Base-by-base conservation (phyloP, 768 basidiomycete genomes). In the Leucocoprinus sp. region DNA sequence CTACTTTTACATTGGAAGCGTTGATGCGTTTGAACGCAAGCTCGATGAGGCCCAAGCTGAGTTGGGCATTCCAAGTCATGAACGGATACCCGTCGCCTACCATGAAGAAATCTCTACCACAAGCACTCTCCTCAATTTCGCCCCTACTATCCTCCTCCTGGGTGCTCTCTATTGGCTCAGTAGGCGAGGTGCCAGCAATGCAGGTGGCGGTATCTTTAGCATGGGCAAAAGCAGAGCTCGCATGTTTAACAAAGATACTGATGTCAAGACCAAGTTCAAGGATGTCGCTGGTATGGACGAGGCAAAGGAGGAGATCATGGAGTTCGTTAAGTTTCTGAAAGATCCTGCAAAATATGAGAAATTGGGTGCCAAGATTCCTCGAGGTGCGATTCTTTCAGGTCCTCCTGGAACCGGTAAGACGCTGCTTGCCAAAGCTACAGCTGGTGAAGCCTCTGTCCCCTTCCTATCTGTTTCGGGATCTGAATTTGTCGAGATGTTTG, bases 201-300 rank as follows among this genome's bases (percentile, higher is more conserved):
- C 81, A 12, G 76, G 82, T 2, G 89, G 93, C 19, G 93, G 95
- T 29, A 93, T 98, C 39, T 98, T 99, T 69, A 93, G 76, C 60
- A 93, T 99, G 29, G 96, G 95, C 44, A 98, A 98, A 71, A 93
- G 90, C 58, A 79, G 75, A 50, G 96, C 96, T 11, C 90, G 82
- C 65, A 69, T 96, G 59, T 98, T 97, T 69, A 97, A 98, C 71
- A 87, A 95, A 69, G 95, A 99, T 55, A 92, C 87, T 26, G 88
- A 93, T 42, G 84, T 98, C 59, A 85, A 81, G 60, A 81, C 86
- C 57, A 87, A 87, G 62, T 99, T 99, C 71, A 82, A 82, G 67
- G 93, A 99, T 60, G 91, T 99, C 14, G 96, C 96, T 11, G 96
- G 96, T 28, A 98, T 98, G 95, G 96, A 99, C 66, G 96, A 99